These are phyloP conservation scores for Aspergillus costaricaensis DNA, from an alignment of 2,329 filamentous ascomycete genomes.

Conservation along the genomic window DNA sequence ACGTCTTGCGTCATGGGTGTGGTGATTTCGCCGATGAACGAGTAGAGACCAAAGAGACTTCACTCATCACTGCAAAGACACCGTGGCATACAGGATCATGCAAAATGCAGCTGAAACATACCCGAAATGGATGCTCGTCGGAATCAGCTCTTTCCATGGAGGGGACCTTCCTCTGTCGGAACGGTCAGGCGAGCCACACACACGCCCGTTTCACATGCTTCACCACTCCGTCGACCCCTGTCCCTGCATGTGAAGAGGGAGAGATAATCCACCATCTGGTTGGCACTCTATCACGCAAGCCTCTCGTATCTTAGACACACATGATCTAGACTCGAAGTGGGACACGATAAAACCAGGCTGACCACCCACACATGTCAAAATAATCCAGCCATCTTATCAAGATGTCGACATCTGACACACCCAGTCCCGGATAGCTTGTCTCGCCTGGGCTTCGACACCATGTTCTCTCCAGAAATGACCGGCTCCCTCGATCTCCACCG, in stretches of 20 bases:
- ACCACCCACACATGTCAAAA: not conserved
- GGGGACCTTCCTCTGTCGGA: not conserved
- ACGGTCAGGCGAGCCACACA: slow-evolving; percentile 2
- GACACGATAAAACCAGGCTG: not conserved
- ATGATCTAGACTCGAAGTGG: not conserved
- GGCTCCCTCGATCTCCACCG: slow-evolving; percentile 54
- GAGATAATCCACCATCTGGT: not conserved
- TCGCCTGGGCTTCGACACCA: slow-evolving; percentile 48
- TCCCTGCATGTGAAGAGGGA: slow-evolving; percentile 3
- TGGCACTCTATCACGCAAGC: not conserved
- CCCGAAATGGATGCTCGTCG: not conserved
- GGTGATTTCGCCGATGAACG: not conserved
- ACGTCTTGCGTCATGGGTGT: slow-evolving; percentile 1
- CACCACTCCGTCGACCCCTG: not conserved
- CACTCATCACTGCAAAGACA: not conserved
- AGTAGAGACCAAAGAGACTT: not conserved
- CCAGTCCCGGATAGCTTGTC: slow-evolving; percentile 46
- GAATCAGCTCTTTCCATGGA: not conserved
- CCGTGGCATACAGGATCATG: not conserved
- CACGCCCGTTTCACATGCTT: slow-evolving; percentile 4
- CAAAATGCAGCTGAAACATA: not conserved
- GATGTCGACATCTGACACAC: slow-evolving; percentile 24
- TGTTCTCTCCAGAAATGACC: slow-evolving; percentile 67
- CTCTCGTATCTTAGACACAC: not conserved
- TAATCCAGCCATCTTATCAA: not conserved